Conservation (phyloP, 495 filamentous ascomycete genomes). For the Oidiodendron maius region DNA sequence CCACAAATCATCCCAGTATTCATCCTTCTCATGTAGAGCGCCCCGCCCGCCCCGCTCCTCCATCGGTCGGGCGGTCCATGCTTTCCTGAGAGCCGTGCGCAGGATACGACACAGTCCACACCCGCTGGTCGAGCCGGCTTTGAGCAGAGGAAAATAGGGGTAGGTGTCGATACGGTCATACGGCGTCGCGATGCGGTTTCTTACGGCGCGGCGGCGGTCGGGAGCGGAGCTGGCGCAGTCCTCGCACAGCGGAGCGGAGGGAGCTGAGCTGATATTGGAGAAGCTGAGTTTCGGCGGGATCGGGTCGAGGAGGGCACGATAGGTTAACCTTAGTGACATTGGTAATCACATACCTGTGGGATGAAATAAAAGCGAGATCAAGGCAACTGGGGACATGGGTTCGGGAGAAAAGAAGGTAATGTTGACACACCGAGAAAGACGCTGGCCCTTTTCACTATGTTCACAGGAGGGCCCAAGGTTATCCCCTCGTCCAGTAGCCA, state of each 20-base stretch:
- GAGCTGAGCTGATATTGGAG: background rate
- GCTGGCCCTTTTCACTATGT: too few relatives aligned
- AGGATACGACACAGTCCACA: slow-evolving; percentile 10
- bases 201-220: background rate
- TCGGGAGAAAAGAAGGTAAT: too few relatives aligned
- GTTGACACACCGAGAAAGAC: too few relatives aligned
- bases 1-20: slow-evolving; percentile 9
- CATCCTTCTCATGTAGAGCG: slow-evolving; percentile 2
- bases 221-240: background rate
- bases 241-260: background rate
- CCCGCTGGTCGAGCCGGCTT: slow-evolving; percentile 1
- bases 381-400: too few relatives aligned
- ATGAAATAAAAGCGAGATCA: too few relatives aligned
- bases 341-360: too few relatives aligned
- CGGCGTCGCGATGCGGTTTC: background rate
- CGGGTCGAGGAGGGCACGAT: slow-evolving; percentile 7
- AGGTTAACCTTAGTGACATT: too few relatives aligned
- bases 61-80: slow-evolving; percentile 11
- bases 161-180: slow-evolving; percentile 9
- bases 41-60: slow-evolving; percentile 10
- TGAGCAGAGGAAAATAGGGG: slow-evolving; percentile 10
- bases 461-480: too few relatives aligned
- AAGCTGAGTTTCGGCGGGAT: slow-evolving; percentile 8
- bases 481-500: too few relatives aligned
- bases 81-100: slow-evolving; percentile 5